Conservation (phyloP, 2,329 filamentous ascomycete genomes). For the Parafenestella ontariensis region DNA sequence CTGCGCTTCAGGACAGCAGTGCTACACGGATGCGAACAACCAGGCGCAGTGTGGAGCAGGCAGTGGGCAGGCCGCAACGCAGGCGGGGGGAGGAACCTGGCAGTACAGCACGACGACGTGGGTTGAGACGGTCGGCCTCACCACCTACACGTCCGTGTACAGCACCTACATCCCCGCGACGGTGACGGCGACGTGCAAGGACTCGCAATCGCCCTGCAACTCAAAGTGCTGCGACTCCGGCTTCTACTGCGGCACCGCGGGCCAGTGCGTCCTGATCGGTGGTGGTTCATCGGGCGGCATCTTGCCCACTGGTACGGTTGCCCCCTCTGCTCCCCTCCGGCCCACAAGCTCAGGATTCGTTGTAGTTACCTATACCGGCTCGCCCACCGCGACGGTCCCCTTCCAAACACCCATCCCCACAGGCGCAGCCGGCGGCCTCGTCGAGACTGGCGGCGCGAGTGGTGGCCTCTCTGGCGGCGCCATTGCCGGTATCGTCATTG, state of each 20-base stretch:
- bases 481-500: slow-evolving; percentile 83
- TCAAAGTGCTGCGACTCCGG: slow-evolving; percentile 72
- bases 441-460: slow-evolving; percentile 31
- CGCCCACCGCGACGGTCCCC: slow-evolving; percentile 56
- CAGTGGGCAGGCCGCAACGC: slow-evolving; percentile 12
- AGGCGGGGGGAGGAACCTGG: slow-evolving; percentile 56
- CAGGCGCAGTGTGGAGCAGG: slow-evolving; percentile 45
- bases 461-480: slow-evolving; percentile 69
- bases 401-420: slow-evolving; percentile 63
- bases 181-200: slow-evolving; percentile 52
- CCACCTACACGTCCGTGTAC: slow-evolving; percentile 62
- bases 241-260: slow-evolving; percentile 67
- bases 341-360: slow-evolving; percentile 63
- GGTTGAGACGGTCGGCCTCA: slow-evolving; percentile 59
- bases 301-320: slow-evolving; percentile 36
- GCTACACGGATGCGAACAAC: slow-evolving; percentile 43
- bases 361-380: slow-evolving; percentile 54
- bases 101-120: slow-evolving; percentile 65
- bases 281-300: slow-evolving; percentile 57
- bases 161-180: slow-evolving; percentile 48
- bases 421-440: slow-evolving; percentile 53
- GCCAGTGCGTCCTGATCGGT: slow-evolving; percentile 64
- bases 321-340: slow-evolving; percentile 59
- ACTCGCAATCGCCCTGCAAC: slow-evolving; percentile 68
- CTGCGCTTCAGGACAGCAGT: slow-evolving; percentile 39